Conservation (phyloP, 139 green algal genomes). For the Zygnema cylindricum region DNA sequence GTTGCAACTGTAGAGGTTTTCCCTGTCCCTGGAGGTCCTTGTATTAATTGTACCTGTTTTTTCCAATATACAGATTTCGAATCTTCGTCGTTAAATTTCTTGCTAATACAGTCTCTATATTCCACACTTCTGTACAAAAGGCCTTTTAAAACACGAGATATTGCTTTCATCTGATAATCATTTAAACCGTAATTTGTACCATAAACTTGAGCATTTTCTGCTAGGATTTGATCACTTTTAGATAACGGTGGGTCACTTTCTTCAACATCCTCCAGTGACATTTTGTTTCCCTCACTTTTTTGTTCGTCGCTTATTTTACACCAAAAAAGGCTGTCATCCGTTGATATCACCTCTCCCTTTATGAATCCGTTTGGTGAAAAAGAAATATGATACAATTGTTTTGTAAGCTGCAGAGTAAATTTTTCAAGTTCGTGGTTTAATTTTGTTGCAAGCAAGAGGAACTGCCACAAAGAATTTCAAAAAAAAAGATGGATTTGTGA, state of each 20-base stretch:
- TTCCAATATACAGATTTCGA: not conserved
- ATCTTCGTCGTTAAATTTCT: not conserved
- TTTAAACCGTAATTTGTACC: not conserved
- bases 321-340: no score
- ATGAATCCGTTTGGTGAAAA: no score
- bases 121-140: not conserved
- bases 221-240: not conserved
- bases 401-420: no score
- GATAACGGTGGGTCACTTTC: not conserved
- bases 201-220: not conserved
- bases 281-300: no score
- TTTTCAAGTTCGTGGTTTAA: no score
- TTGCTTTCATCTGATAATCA: not conserved
- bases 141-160: not conserved
- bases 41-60: slow-evolving; percentile 45
- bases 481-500: no score
- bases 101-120: not conserved
- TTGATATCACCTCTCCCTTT: no score
- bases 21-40: slow-evolving; percentile 54
- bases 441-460: no score
- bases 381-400: no score
- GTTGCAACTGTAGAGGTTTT: slow-evolving; percentile 42
- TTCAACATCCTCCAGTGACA: no score
- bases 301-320: no score
- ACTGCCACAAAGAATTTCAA: no score